phyloP scores from a whole-genome alignment of 352 stramenopile species.

The Pythium aphanidermatum region DNA sequence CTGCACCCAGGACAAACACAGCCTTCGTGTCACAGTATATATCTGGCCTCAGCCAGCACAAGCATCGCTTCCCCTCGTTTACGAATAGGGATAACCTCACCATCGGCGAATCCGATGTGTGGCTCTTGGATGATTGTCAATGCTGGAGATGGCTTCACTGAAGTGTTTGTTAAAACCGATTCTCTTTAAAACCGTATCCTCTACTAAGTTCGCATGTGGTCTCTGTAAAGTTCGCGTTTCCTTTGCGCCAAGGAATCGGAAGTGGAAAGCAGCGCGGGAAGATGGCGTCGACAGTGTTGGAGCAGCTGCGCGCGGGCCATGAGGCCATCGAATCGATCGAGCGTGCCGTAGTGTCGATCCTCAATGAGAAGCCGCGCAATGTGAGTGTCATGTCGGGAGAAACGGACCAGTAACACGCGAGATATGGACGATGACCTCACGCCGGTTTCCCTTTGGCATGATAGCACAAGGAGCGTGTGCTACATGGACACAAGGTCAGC shows the following conservation, averaged over 20 bases:
- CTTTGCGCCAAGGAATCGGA: too few relatives aligned
- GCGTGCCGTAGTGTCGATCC: conserved; percentile 57
- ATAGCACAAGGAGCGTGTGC: conserved; percentile 69
- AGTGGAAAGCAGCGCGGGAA: too few relatives aligned
- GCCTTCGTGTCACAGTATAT: too few relatives aligned
- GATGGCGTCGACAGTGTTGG: conserved; percentile 84
- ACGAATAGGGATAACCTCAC: too few relatives aligned
- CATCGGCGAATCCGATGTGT: too few relatives aligned
- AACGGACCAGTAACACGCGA: too few relatives aligned
- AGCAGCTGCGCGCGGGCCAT: conserved; percentile 75
- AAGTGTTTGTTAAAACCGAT: not conserved
- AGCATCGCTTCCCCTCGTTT: not conserved
- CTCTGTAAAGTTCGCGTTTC: not conserved
- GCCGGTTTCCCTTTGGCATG: conserved; percentile 1
- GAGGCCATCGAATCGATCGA: conserved; percentile 80
- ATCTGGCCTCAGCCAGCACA: not conserved
- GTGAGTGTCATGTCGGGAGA: conserved; percentile 26
- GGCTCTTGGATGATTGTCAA: too few relatives aligned
- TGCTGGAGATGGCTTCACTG: too few relatives aligned
- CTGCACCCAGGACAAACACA: too few relatives aligned
- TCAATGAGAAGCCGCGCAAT: conserved; percentile 77
- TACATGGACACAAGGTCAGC: conserved; percentile 83
- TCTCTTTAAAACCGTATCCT: not conserved
- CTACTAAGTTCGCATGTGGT: not conserved
- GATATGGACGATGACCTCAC: not conserved